Evolutionary conservation across 768 basidiomycete species (phyloP), one percentile per base, ranked within the genome.

Genomic region (Cystobasidium tubakii): DNA sequence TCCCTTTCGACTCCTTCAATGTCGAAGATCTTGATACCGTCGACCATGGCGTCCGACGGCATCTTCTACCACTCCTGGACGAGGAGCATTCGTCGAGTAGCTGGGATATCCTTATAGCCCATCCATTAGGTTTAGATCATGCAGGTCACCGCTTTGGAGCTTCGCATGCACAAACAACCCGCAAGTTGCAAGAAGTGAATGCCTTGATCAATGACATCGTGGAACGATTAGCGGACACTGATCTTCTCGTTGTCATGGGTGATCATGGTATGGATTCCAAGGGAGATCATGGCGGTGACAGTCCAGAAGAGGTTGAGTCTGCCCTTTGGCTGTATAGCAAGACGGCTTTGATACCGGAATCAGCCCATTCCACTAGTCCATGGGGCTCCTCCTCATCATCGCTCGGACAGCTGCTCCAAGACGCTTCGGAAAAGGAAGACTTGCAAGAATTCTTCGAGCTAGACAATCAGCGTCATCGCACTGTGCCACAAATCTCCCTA

Each of bases 1-100:
- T 87, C 79, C 89, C 94, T 0, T 98, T 87, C 80, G 94, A 96
- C 81, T 96, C 93, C 0, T 98, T 99, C 85, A 93, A 98, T 81
- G 96, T 99, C 74, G 96, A 98, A 81, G 96, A 98, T 80, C 84
- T 99, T 1, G 93, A 99, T 79, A 89, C 91, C 0, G 96, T 98
- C 60, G 96, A 99, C 78, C 84, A 89, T 65, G 95, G 95, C 9
- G 93, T 98, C 71, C 88, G 90, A 43, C 78, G 83, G 13, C 88
- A 97, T 78, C 83, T 98, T 3, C 88, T 94, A 76, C 91, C 92
- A 0, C 85, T 93, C 25, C 84, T 98, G 3, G 76, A 67, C 0
- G 73, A 77, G 1, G 25, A n/a, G 2, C 27, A 12, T 21, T 9
- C 21, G 13, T 3, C 9, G 1, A 39, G 39, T 21, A 82, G 86